Conservation (phyloP, 1,284 basidiomycete genomes). For the Apiotrichum montevideense region DNA sequence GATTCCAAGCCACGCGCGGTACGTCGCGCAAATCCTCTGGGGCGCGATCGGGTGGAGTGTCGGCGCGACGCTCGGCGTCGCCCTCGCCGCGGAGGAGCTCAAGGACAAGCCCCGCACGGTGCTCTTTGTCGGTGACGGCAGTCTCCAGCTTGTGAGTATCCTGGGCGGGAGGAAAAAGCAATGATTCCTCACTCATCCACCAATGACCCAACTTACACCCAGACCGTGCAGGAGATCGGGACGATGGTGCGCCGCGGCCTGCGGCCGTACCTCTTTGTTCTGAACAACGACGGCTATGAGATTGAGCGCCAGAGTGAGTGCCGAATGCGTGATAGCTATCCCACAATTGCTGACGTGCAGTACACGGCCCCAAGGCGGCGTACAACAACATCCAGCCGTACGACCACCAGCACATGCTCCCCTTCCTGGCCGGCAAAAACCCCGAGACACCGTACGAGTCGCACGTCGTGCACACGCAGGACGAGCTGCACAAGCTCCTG, state of each 20-base stretch:
- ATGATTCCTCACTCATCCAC: not conserved
- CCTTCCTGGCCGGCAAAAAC: slow-evolving; percentile 34
- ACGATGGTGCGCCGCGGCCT: slow-evolving; percentile 50
- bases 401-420: slow-evolving; percentile 46
- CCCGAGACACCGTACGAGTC: slow-evolving; percentile 20
- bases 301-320: slow-evolving; percentile 76
- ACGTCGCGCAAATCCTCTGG: slow-evolving; percentile 60
- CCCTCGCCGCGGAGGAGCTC: slow-evolving; percentile 65
- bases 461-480: slow-evolving; percentile 36
- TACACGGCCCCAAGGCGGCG: slow-evolving; percentile 42
- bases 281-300: slow-evolving; percentile 86
- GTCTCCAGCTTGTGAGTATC: slow-evolving; percentile 48
- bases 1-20: slow-evolving; percentile 60
- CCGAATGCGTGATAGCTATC: no score
- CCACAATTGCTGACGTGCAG: slow-evolving; percentile 18
- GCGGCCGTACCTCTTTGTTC: slow-evolving; percentile 47
- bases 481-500: slow-evolving; percentile 54
- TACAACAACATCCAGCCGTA: slow-evolving; percentile 50
- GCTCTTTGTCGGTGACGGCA: slow-evolving; percentile 69
- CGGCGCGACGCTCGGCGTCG: slow-evolving; percentile 50
- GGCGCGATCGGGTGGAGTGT: slow-evolving; percentile 49
- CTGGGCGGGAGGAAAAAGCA: no score
- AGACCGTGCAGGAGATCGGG: slow-evolving; percentile 50
- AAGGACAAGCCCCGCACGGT: slow-evolving; percentile 60
- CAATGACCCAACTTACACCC: not conserved